Evolutionary conservation across 352 stramenopile genomes (phyloP), one percentile per base, ranked within the genome.

Genomic region (Plasmopara viticola): DNA sequence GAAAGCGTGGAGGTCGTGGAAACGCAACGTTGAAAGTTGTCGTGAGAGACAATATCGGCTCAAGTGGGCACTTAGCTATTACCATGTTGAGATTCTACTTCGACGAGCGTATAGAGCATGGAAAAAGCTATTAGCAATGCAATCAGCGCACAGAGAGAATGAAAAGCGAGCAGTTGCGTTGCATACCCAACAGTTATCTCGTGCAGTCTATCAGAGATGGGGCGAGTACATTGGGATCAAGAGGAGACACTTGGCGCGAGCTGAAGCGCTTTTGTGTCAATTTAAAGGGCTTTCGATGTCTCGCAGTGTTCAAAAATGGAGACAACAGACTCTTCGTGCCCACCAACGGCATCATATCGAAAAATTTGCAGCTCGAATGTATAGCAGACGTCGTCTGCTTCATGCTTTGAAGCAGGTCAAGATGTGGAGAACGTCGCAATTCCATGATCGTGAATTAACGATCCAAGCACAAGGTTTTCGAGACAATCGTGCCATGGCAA

Each of bases 61-160:
- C 5, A 48, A 44, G 9, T 65, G 67, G 40, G 64, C 59, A 9
- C 31, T 73, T 2, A 56, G 52, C 9, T 68, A 71, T 31, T 73
- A 71, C 38, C 66, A 60, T 8, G 51, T 57, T 6, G 38, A 58
- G 5, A 48, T 76, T 30, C 37, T 73, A 9, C 63, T 71, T 15
- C 53, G 51, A 18, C 51, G 51, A 14, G 66, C 48, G 9, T 41
- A 72, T 8, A 8, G 1, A 4, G 51, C 52, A 7, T 72, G 66
- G 66, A 60, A 62, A 38, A 25, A 44, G 9, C 29, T 60, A 7
- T 25, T 68, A 5, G 28, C 12, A 3, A 44, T 46, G 49, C 48
- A 46, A 9, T 39, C 51, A 17, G 28, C 6, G 13, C 15, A 38
- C 20, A 38, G 17, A 8, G 43, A 60, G 18, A 55, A 48, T 6